Evolutionary conservation across 768 basidiomycete species (phyloP), one percentile per base, ranked within the genome.

Genomic region (Austroboletus eburneus): DNA sequence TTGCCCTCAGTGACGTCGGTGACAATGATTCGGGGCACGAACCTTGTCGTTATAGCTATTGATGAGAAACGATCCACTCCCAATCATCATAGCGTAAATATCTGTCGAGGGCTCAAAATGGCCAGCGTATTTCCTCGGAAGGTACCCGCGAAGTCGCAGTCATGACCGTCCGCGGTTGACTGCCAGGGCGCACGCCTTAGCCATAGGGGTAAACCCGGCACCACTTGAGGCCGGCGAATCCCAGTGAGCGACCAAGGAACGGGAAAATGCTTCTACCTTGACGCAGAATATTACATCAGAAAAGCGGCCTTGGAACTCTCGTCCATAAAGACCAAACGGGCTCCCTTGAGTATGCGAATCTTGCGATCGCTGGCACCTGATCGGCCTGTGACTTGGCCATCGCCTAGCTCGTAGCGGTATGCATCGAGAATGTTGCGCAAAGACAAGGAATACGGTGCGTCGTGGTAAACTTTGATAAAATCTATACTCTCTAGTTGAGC

Each of bases 391-490:
- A 21, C 51, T 29, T 51, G 32, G 20, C 22, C 39, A 45, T 44
- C 43, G 21, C 29, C 51, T 12, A 41, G 47, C 27, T 58, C 48
- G 54, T 71, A 77, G 20, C 56, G 57, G 73, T 81, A 83, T 13
- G 72, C 68, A 57, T 81, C 74, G 37, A 83, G 61, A 25, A 78
- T 52, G 46, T 67, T 73, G 37, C 81, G 71, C 13, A 83, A 58
- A 49, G 66, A 62, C 61, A 80, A 70, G 7, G 77, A 69, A 51
- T 71, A 66, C 30, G 58, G 50, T 24, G 73, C 70, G 51, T 81
- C 79, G 55, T 81, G 80, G 59, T 80, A 81, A 27, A 83, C 61
- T 59, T 79, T 81, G 66, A 83, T 74, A 53, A 77, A 68, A 55
- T 83, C 80, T 36, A 68, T 57, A 8, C 47, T 46, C 30, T 65